Percentiles rank a stretch among this genome's conserved stretches.
These are phyloP conservation scores for Skeletonema menzelii DNA, from an alignment of 108 stramenopile species.

Conservation along the genomic window DNA sequence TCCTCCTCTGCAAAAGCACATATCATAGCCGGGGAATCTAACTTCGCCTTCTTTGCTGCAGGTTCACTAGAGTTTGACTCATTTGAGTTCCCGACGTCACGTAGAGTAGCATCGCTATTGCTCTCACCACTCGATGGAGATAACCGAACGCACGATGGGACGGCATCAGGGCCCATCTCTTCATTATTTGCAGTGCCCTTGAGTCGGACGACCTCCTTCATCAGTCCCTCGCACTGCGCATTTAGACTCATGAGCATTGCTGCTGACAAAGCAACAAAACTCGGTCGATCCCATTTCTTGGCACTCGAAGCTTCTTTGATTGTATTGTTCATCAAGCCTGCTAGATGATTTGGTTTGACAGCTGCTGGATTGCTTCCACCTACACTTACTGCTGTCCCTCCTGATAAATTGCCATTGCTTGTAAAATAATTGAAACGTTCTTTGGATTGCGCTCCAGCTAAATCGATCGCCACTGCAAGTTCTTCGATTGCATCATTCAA, in stretches of 20 bases:
- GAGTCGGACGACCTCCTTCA: conserved; percentile 61
- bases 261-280: conserved; percentile 83
- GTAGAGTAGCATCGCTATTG: neutral
- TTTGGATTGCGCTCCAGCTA: conserved; percentile 75
- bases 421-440: conserved; percentile 51
- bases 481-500: conserved; percentile 84
- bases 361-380: neutral
- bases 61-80: neutral
- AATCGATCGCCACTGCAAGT: conserved; percentile 65
- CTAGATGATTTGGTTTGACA: conserved; percentile 9
- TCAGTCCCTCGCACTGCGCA: conserved; percentile 78
- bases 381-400: neutral
- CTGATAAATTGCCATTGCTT: neutral
- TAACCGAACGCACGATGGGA: neutral
- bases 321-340: conserved; percentile 51
- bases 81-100: neutral
- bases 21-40: neutral
- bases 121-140: neutral
- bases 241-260: conserved; percentile 68
- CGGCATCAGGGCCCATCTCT: neutral
- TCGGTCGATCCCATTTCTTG: conserved; percentile 87
- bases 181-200: conserved; percentile 22
- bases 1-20: neutral
- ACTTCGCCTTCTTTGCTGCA: conserved; percentile 29
- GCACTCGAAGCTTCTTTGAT: conserved; percentile 60